A percentile compares a stretch with the other conserved stretches of the same genome.
These are phyloP conservation scores for Neoscytalidium dimidiatum DNA, from an alignment of 2,329 filamentous ascomycete species.

Conservation along the genomic window DNA sequence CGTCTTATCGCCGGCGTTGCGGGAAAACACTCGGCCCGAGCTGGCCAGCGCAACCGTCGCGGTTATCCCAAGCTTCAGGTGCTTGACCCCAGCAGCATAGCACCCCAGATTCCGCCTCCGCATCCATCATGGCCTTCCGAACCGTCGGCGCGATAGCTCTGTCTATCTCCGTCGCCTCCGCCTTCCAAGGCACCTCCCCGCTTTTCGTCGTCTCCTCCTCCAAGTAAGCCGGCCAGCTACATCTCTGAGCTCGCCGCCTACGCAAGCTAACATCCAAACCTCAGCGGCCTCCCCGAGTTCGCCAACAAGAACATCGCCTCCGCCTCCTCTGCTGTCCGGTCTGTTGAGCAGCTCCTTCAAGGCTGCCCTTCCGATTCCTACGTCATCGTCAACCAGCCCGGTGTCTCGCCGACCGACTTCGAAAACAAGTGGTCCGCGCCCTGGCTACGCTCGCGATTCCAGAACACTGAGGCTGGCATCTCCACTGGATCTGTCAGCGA, in stretches of 20 bases:
- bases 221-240: constrained; percentile 52
- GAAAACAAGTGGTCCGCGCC: constrained; percentile 53
- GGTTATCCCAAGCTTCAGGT: constrained; percentile 17
- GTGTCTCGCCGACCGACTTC: constrained; percentile 71
- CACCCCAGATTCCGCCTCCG: constrained; percentile 23
- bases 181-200: constrained; percentile 84
- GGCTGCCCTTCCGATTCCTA: constrained; percentile 75
- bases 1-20: constrained; percentile 17
- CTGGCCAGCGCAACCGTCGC: constrained; percentile 23
- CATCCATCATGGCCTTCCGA: constrained; percentile 45
- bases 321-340: constrained; percentile 44
- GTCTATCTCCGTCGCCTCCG: constrained; percentile 57
- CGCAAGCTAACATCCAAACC: constrained; percentile 27
- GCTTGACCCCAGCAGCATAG: constrained; percentile 12
- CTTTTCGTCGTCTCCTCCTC: constrained; percentile 86
- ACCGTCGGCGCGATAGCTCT: constrained; percentile 51
- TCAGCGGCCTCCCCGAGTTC: constrained; percentile 30
- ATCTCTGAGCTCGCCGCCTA: neutral
- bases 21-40: constrained; percentile 23
- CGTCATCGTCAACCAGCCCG: constrained; percentile 75
- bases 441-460: constrained; percentile 56
- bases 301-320: constrained; percentile 40
- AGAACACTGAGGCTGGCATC: constrained; percentile 50
- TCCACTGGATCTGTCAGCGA: constrained; percentile 57
- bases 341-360: constrained; percentile 53